Conservation (phyloP, 768 basidiomycete genomes). For the Suillus cothurnatus region DNA sequence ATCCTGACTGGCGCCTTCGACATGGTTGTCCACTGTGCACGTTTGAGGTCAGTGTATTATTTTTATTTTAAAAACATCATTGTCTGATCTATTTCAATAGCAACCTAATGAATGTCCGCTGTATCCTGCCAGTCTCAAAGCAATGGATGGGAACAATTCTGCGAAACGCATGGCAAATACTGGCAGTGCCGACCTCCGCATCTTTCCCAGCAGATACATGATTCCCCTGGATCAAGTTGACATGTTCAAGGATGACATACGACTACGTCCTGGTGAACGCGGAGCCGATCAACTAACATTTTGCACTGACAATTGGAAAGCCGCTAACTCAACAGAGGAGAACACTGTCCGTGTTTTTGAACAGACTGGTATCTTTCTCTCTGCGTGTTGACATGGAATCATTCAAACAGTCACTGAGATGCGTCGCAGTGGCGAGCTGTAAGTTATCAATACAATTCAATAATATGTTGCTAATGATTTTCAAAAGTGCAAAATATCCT, state of each 20-base stretch:
- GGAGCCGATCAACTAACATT: slow-evolving; percentile 6
- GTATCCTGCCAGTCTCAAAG: slow-evolving; percentile 23
- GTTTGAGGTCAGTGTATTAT: not conserved
- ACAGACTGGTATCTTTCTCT: slow-evolving; percentile 40
- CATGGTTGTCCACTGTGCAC: not conserved
- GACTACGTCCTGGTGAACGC: slow-evolving; percentile 1
- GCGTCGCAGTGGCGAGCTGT: slow-evolving; percentile 39
- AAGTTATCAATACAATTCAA: slow-evolving; percentile 17
- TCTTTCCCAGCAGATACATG: slow-evolving; percentile 29
- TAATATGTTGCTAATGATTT: not conserved
- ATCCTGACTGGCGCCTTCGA: not conserved
- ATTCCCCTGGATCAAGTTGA: slow-evolving; percentile 30
- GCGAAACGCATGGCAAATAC: slow-evolving; percentile 30
- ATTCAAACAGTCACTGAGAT: slow-evolving; percentile 35
- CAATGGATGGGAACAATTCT: slow-evolving; percentile 39
- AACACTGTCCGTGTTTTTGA: slow-evolving; percentile 40
- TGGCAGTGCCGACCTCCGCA: slow-evolving; percentile 18
- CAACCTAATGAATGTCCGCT: slow-evolving; percentile 30
- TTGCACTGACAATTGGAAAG: slow-evolving; percentile 38
- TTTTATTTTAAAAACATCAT: not conserved
- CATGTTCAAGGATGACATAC: slow-evolving; percentile 19
- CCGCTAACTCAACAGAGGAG: slow-evolving; percentile 24
- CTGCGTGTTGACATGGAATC: slow-evolving; percentile 37
- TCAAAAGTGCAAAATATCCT: too few relatives aligned
- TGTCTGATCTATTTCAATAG: not conserved